Percentiles rank a stretch among this genome's conserved stretches.
phyloP scores from a whole-genome alignment of 73 alveolate species.

The Tetrahymena borealis region DNA sequence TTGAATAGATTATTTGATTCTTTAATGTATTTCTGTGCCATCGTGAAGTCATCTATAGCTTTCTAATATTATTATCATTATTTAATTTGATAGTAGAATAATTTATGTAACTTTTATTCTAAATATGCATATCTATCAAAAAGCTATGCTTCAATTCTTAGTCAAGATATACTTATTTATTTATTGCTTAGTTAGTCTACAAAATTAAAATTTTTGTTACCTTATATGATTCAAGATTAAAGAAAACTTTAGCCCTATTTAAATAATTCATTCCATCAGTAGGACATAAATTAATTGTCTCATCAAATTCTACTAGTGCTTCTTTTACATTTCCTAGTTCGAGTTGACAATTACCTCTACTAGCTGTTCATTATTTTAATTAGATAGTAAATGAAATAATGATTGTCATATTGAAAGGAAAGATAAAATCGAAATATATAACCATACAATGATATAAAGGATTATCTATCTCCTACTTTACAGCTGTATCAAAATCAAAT shows the following conservation, averaged over 20 bases:
- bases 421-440: not conserved
- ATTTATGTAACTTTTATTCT: no score
- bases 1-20: constrained; percentile 50
- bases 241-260: constrained; percentile 72
- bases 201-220: not conserved
- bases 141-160: no score
- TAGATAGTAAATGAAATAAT: not conserved
- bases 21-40: constrained; percentile 46
- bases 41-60: constrained; percentile 72
- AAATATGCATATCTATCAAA: no score
- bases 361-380: not conserved
- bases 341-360: constrained; percentile 58
- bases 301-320: constrained; percentile 66
- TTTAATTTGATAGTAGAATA: no score
- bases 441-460: constrained; percentile 31
- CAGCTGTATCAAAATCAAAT: constrained; percentile 70
- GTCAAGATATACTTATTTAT: not conserved
- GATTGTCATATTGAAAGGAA: not conserved
- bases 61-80: no score
- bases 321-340: constrained; percentile 63
- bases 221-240: constrained; percentile 45
- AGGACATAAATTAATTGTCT: constrained; percentile 55
- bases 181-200: not conserved
- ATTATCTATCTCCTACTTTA: constrained; percentile 36
- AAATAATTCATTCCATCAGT: constrained; percentile 56